Evolutionary conservation across 2,329 filamentous ascomycete genomes (phyloP), one percentile per base, ranked within the genome.

Genomic region (Xylaria sp.): DNA sequence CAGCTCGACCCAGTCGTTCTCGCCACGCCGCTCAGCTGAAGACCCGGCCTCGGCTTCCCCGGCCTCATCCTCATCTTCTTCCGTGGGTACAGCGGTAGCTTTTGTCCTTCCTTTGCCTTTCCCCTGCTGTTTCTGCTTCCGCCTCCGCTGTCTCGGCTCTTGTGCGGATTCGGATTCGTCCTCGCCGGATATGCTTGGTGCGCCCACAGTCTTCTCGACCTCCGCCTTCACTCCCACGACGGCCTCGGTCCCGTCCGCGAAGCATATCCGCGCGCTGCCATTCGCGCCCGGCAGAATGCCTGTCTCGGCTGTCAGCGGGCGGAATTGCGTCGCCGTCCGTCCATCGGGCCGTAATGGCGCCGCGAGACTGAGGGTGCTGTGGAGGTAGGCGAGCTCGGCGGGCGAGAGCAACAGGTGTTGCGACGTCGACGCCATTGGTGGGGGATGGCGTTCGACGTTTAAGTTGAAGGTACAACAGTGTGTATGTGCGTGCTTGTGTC

Each of bases 191-290:
- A 70, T 65, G n/a, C 18, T 49, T 54, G 28, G 28, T 28, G 48
- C 74, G 72, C 20, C 74, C 71, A 43, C 69, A 55, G 67, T 74
- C 70, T 60, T 74, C 80, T 97, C 94, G 3, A 98, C 93, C 82
- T 98, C 95, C 0, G 93, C 94, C 83, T 98, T 99, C 70, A 98
- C 91, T 55, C 96, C 96, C 6, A 98, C 96, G 70, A 99, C 91
- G 7, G 96, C 96, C 81, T 99, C 96, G 1, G 94, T 97, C 60
- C 96, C 96, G 80, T 99, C 96, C 3, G 94, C 90, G 79, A 98
- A 97, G 74, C 95, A 97, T 56, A 99, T 92, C 41, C 97, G 90
- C 68, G 96, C 95, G 81, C 93, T 97, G 70, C 96, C 96, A 78
- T 98, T 97, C 18, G 95, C 92, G 56, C 91, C 90, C 0, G 96